These are phyloP conservation scores for Kingdonia uniflora DNA, from an alignment of 164 flowering plant species.

Conservation along the genomic window DNA sequence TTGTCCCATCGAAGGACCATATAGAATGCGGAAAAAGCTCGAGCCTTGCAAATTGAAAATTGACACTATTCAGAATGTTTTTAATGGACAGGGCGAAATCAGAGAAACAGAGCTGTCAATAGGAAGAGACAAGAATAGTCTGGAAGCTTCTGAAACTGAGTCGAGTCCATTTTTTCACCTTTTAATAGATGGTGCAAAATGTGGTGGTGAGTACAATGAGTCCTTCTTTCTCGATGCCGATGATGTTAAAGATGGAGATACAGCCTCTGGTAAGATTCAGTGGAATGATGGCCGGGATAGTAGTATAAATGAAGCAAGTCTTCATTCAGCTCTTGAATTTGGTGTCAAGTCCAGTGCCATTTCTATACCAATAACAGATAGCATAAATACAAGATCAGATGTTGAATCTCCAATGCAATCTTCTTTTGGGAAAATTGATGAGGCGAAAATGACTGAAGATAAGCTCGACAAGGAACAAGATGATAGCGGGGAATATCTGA, in stretches of 20 bases:
- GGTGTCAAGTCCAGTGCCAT: slow-evolving; percentile 68
- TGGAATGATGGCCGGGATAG: slow-evolving; percentile 83
- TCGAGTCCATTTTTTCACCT: slow-evolving; percentile 48
- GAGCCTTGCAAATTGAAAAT: slow-evolving; percentile 70
- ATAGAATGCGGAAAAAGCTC: slow-evolving; percentile 95
- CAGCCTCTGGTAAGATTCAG: slow-evolving; percentile 39
- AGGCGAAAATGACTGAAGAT: slow-evolving; percentile 41
- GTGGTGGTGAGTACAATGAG: slow-evolving; percentile 42
- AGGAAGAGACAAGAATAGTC: slow-evolving; percentile 34
- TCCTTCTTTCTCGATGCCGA: slow-evolving; percentile 44
- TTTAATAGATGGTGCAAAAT: slow-evolving; percentile 33
- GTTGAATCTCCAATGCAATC: slow-evolving; percentile 69
- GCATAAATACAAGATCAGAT: slow-evolving; percentile 56
- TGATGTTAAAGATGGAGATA: slow-evolving; percentile 39
- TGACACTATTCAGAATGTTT: slow-evolving; percentile 63
- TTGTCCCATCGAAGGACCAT: slow-evolving; percentile 99
- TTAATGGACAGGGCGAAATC: slow-evolving; percentile 38
- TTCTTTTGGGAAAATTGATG: slow-evolving; percentile 54
- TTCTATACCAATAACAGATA: slow-evolving; percentile 55
- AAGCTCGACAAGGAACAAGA: slow-evolving; percentile 66
- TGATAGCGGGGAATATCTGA: slow-evolving; percentile 93
- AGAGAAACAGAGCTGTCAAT: slow-evolving; percentile 35
- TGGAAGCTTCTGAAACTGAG: slow-evolving; percentile 44
- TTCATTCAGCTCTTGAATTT: slow-evolving; percentile 81
- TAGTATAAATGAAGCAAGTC: slow-evolving; percentile 80